phyloP scores from a whole-genome alignment of 352 stramenopile genomes.

The Globisporangium takayamanum region DNA sequence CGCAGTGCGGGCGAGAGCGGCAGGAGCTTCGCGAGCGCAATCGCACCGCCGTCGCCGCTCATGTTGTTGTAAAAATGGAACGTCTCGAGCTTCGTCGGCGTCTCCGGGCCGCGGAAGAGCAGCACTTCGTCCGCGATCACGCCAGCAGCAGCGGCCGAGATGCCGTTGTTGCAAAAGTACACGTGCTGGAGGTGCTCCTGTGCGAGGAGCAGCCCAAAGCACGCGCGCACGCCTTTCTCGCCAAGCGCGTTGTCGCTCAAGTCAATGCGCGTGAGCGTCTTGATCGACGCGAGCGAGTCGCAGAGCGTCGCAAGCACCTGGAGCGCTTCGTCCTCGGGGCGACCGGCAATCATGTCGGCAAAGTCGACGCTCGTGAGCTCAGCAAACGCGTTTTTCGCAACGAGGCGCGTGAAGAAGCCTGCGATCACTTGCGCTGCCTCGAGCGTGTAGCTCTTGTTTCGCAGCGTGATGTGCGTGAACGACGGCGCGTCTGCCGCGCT shows the following conservation, averaged over 20 bases:
- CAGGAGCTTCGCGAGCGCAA: slow-evolving; percentile 83
- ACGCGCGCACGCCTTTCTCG: slow-evolving; percentile 90
- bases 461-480: slow-evolving; percentile 81
- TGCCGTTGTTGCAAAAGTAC: slow-evolving; percentile 94
- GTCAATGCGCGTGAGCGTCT: slow-evolving; percentile 77
- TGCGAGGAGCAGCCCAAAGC: slow-evolving; percentile 75
- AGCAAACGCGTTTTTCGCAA: slow-evolving; percentile 39
- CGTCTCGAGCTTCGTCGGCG: slow-evolving; percentile 79
- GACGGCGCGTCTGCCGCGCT: slow-evolving; percentile 14
- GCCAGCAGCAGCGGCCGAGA: slow-evolving; percentile 84
- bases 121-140: slow-evolving; percentile 87
- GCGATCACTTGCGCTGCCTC: slow-evolving; percentile 71
- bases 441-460: slow-evolving; percentile 87
- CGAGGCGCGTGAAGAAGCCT: slow-evolving; percentile 52
- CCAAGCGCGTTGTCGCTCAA: slow-evolving; percentile 95
- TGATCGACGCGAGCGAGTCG: slow-evolving; percentile 56
- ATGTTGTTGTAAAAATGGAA: slow-evolving; percentile 98
- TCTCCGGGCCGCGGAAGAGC: slow-evolving; percentile 58
- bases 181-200: slow-evolving; percentile 81
- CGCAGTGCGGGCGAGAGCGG: slow-evolving; percentile 75
- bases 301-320: slow-evolving; percentile 79
- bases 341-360: slow-evolving; percentile 82
- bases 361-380: slow-evolving; percentile 76
- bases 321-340: slow-evolving; percentile 75
- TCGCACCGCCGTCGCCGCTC: slow-evolving; percentile 90